Evolutionary conservation across 2,329 filamentous ascomycete genomes (phyloP).

Genomic region (Neofusicoccum ribis): DNA sequence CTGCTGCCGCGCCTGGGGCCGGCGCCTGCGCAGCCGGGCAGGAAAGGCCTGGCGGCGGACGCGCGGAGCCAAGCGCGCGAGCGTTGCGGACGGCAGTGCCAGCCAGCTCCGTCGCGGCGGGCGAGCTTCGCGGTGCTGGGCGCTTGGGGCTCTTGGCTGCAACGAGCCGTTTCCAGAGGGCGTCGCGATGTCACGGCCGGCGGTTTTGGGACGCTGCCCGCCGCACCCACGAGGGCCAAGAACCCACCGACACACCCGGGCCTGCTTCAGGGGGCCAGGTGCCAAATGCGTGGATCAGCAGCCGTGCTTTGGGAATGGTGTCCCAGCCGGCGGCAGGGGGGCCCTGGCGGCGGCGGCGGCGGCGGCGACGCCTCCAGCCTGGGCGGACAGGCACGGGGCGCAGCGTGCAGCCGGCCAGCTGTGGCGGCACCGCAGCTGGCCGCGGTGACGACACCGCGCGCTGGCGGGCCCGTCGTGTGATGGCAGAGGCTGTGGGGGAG

Average conservation of each 20-base stretch:
- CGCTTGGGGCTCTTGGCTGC: background rate
- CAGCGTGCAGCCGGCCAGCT: background rate
- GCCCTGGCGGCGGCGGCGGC: background rate
- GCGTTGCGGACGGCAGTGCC: background rate
- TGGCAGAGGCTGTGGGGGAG: background rate
- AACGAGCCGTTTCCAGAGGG: background rate
- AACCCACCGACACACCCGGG: background rate
- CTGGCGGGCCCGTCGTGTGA: background rate
- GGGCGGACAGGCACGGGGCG: background rate
- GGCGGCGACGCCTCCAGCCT: background rate
- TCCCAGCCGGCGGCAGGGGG: background rate
- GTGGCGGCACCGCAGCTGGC: background rate
- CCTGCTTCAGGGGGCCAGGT: conserved; percentile 4
- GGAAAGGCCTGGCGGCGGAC: background rate
- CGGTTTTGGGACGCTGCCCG: conserved; percentile 1
- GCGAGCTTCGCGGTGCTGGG: background rate
- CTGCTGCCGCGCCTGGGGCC: background rate
- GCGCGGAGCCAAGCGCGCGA: background rate
- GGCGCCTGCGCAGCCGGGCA: background rate
- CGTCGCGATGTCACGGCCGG: background rate
- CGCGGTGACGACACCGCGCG: background rate
- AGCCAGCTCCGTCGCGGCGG: background rate
- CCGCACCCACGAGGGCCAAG: conserved; percentile 5
- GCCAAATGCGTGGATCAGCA: conserved; percentile 1
- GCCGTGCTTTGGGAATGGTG: background rate